These are phyloP conservation scores for Telfairia occidentalis DNA, from an alignment of 331 rosid genomes.

Conservation along the genomic window DNA sequence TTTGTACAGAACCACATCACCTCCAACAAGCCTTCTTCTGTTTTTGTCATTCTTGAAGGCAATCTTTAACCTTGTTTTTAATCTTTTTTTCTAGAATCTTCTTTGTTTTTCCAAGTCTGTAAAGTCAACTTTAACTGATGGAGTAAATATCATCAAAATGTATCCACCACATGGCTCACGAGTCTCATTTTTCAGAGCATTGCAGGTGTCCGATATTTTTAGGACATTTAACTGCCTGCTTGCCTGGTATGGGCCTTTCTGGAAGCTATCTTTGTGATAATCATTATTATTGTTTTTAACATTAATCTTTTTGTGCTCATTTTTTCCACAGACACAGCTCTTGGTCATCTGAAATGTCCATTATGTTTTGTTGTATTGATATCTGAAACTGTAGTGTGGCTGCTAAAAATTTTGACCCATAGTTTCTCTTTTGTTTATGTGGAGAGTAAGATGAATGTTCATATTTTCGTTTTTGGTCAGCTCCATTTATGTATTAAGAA, in stretches of 20 bases:
- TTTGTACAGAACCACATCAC: constrained; percentile 60
- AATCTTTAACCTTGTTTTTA: constrained; percentile 20
- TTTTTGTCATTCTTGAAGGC: constrained; percentile 44
- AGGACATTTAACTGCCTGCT: constrained; percentile 15
- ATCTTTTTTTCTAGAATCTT: constrained; percentile 20
- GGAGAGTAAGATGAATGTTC: background rate
- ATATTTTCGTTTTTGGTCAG: background rate
- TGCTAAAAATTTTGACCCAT: background rate
- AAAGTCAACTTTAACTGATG: constrained; percentile 8
- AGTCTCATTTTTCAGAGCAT: constrained; percentile 4
- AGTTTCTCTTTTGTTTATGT: background rate
- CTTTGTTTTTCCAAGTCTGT: constrained; percentile 25
- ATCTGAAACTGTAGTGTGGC: background rate
- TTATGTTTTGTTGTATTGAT: background rate
- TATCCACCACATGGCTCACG: background rate
- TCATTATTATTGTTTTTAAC: background rate
- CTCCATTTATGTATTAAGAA: background rate
- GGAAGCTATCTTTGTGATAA: background rate
- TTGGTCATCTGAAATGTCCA: background rate
- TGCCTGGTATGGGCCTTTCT: constrained; percentile 6
- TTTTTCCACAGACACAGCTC: background rate
- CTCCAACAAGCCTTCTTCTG: constrained; percentile 32
- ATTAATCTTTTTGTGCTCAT: background rate
- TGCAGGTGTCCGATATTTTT: constrained; percentile 12
- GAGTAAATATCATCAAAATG: constrained; percentile 6